Percentiles rank a stretch among this genome's conserved stretches.
phyloP scores from a whole-genome alignment of 2,329 filamentous ascomycete genomes.

The Diaporthe aspalathi region DNA sequence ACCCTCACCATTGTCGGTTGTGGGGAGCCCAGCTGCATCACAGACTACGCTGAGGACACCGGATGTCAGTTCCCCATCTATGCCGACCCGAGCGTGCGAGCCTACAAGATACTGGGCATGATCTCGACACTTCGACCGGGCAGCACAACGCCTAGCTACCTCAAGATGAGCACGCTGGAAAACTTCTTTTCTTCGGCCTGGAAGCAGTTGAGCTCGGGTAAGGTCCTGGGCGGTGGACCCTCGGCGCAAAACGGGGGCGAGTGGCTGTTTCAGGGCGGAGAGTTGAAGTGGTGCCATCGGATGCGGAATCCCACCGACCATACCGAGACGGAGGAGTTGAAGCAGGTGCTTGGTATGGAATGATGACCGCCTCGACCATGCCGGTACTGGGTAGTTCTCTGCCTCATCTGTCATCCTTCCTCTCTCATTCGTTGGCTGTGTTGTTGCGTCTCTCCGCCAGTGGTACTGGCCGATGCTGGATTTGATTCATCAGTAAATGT shows the following conservation, averaged over 20 bases:
- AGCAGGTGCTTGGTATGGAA: neutral
- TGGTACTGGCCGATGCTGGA: neutral
- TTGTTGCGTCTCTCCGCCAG: neutral
- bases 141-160: neutral
- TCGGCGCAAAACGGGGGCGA: conserved; percentile 27
- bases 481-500: too few species aligned
- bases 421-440: neutral
- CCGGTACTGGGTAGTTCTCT: neutral
- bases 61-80: conserved; percentile 21
- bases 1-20: conserved; percentile 24
- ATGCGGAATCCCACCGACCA: conserved; percentile 2
- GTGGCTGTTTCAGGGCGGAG: conserved; percentile 25
- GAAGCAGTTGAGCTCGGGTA: neutral
- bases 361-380: neutral
- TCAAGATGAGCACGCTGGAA: neutral
- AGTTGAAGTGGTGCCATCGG: conserved; percentile 26
- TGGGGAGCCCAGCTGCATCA: conserved; percentile 15
- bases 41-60: neutral
- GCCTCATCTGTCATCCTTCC: neutral
- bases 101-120: conserved; percentile 21
- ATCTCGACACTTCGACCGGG: neutral
- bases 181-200: neutral
- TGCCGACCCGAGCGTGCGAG: conserved; percentile 17
- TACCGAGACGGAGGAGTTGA: conserved; percentile 26
- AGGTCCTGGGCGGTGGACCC: neutral